Conservation (phyloP, 208 protist genomes). For the Leishmania martiniquensis region DNA sequence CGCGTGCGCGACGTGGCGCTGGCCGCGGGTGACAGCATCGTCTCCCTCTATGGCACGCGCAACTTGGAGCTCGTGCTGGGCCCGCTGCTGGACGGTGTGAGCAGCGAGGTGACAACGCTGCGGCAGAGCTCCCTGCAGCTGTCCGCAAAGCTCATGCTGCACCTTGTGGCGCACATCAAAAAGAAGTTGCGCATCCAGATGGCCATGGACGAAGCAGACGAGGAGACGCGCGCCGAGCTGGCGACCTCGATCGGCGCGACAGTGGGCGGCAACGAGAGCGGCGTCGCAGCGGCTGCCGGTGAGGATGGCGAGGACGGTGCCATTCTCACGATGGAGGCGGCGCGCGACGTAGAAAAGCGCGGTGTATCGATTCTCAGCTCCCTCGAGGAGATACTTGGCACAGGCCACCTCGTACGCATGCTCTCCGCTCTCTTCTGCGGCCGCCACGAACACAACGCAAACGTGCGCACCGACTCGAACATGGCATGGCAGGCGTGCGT, state of each 20-base stretch:
- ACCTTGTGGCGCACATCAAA: slow-evolving; percentile 84
- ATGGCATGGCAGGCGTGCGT: slow-evolving; percentile 91
- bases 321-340: slow-evolving; percentile 78
- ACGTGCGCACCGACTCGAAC: slow-evolving; percentile 80
- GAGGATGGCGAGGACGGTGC: slow-evolving; percentile 22
- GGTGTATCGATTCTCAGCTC: slow-evolving; percentile 84
- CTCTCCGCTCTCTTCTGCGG: slow-evolving; percentile 87
- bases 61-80: slow-evolving; percentile 85
- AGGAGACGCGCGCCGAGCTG: slow-evolving; percentile 31
- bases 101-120: slow-evolving; percentile 83
- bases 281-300: neutral
- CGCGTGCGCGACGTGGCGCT: slow-evolving; percentile 89
- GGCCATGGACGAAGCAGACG: slow-evolving; percentile 43
- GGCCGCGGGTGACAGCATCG: slow-evolving; percentile 88
- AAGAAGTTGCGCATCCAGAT: slow-evolving; percentile 88
- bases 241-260: slow-evolving; percentile 17
- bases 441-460: slow-evolving; percentile 79
- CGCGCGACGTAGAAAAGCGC: slow-evolving; percentile 86
- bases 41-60: slow-evolving; percentile 87
- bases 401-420: slow-evolving; percentile 68
- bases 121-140: slow-evolving; percentile 92
- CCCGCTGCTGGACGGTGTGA: slow-evolving; percentile 79
- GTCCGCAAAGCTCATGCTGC: slow-evolving; percentile 87
- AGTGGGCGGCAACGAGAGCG: slow-evolving; percentile 5
- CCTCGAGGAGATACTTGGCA: slow-evolving; percentile 84